Percentiles rank a stretch among this genome's conserved stretches.
Evolutionary conservation across 2,329 filamentous ascomycete genomes (phyloP).

Genomic region (Diplodia seriata): DNA sequence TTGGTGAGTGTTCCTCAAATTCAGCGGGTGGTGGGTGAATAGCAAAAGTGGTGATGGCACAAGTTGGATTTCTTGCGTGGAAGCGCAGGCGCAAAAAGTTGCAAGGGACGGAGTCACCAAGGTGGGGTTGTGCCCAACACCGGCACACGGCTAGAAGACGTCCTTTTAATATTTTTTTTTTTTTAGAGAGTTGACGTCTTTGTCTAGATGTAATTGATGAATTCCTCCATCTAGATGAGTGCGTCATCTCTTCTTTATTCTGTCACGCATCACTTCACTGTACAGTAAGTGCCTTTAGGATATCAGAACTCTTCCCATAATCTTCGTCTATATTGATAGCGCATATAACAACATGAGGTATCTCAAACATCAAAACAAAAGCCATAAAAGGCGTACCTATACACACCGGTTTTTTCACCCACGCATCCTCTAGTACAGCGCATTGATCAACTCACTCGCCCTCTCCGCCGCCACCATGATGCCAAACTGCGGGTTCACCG

Average conservation of each 20-base stretch:
- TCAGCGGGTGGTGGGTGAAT: too few species aligned
- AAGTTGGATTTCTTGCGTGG: too few species aligned
- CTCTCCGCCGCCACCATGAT: slow-evolving; percentile 62
- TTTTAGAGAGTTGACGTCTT: too few species aligned
- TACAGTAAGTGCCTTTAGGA: neutral
- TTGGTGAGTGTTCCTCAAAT: too few species aligned
- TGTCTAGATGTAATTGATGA: too few species aligned
- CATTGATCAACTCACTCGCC: slow-evolving; percentile 58
- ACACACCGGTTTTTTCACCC: neutral
- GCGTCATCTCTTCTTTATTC: neutral
- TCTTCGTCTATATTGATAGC: neutral
- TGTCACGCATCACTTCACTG: neutral
- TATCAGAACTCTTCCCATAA: neutral
- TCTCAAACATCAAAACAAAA: neutral
- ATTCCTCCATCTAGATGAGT: neutral
- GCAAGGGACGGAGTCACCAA: too few species aligned
- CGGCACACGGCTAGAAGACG: too few species aligned
- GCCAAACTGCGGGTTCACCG: slow-evolving; percentile 62
- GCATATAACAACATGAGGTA: slow-evolving; percentile 1
- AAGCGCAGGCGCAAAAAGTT: too few species aligned
- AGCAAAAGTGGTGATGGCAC: too few species aligned
- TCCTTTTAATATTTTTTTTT: too few species aligned
- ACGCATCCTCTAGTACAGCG: slow-evolving; percentile 32
- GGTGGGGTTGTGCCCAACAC: too few species aligned
- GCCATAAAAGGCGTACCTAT: neutral